phyloP scores from a whole-genome alignment of 805 yeast species.

The Ogataea methanolica region DNA sequence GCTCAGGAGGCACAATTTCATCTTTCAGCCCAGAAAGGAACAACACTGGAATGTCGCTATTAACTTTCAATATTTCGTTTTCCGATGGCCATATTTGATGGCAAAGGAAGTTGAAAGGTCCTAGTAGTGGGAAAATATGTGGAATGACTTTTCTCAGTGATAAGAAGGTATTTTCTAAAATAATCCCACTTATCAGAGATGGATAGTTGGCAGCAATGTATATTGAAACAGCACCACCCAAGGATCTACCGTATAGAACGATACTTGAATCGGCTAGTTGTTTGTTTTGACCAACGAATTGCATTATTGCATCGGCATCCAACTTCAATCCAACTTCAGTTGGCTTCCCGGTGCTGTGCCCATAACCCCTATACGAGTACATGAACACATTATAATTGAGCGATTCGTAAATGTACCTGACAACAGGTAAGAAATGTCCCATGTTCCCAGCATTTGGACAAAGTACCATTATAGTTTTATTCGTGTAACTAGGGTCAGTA shows the following conservation, averaged over 20 bases:
- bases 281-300: conserved; percentile 49
- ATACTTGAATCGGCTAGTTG: conserved; percentile 50
- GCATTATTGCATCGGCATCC: conserved; percentile 73
- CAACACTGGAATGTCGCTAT: conserved; percentile 56
- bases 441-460: conserved; percentile 97
- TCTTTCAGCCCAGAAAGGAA: conserved; percentile 72
- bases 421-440: conserved; percentile 84
- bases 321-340: conserved; percentile 73
- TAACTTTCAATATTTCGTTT: conserved; percentile 44
- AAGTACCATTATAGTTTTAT: conserved; percentile 70
- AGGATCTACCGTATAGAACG: conserved; percentile 78
- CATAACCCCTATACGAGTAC: conserved; percentile 90
- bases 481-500: conserved; percentile 33
- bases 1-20: conserved; percentile 88
- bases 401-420: conserved; percentile 55
- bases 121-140: conserved; percentile 66
- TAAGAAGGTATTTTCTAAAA: conserved; percentile 84
- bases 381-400: conserved; percentile 75
- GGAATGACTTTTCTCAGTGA: conserved; percentile 69
- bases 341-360: conserved; percentile 71
- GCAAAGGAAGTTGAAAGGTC: conserved; percentile 54
- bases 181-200: conserved; percentile 50
- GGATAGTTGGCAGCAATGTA: conserved; percentile 66
- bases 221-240: conserved; percentile 94
- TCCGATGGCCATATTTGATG: conserved; percentile 86